These are phyloP conservation scores for Nothomitra cinnamomea DNA, from an alignment of 2,329 filamentous ascomycete species.

Conservation along the genomic window DNA sequence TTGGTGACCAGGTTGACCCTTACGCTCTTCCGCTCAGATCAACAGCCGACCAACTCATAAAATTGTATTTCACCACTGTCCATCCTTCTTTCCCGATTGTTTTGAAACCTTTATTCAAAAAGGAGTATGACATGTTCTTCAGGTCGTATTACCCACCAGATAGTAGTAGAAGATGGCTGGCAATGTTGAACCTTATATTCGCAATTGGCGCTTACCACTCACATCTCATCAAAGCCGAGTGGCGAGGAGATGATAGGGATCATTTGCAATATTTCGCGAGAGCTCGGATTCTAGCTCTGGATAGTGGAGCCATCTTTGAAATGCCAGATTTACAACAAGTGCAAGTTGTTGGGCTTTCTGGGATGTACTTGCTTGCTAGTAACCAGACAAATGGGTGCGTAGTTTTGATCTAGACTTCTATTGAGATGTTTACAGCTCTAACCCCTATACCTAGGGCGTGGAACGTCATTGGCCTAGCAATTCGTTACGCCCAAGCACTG, in stretches of 20 bases:
- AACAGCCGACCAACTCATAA: slow-evolving; percentile 24
- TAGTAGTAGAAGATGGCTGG: slow-evolving; percentile 19
- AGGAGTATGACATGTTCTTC: slow-evolving; percentile 21
- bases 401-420: neutral
- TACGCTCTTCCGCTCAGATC: slow-evolving; percentile 25
- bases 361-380: slow-evolving; percentile 26
- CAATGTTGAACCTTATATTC: slow-evolving; percentile 29
- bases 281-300: slow-evolving; percentile 26
- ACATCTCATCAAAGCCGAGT: slow-evolving; percentile 25
- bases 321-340: slow-evolving; percentile 29
- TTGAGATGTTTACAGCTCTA: neutral
- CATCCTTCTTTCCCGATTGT: slow-evolving; percentile 29
- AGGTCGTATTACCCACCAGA: slow-evolving; percentile 15
- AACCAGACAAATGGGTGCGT: slow-evolving; percentile 28
- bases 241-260: slow-evolving; percentile 25
- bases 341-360: slow-evolving; percentile 25
- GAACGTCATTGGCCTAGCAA: slow-evolving; percentile 24
- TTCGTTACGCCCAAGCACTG: slow-evolving; percentile 25
- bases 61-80: slow-evolving; percentile 25
- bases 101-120: slow-evolving; percentile 22
- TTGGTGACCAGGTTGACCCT: slow-evolving; percentile 18
- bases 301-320: slow-evolving; percentile 24
- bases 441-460: slow-evolving; percentile 20
- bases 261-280: slow-evolving; percentile 27
- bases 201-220: slow-evolving; percentile 27